Percentiles rank a stretch among this genome's conserved stretches.
Conservation (phyloP, 1,284 basidiomycete species). For the Vanrija humicola region DNA sequence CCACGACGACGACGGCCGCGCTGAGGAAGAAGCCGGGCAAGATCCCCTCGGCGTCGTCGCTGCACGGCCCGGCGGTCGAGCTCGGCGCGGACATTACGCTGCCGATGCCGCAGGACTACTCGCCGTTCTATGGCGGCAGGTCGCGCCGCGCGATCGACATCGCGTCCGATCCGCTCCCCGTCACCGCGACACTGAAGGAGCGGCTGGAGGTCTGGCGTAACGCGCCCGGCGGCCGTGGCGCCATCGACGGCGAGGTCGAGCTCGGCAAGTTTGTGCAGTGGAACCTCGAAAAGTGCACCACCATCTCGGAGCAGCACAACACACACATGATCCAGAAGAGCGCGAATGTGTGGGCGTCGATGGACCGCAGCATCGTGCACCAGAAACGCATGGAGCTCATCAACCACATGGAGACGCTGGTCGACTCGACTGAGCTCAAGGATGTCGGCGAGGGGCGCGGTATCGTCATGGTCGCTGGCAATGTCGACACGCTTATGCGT, state of each 20-base stretch:
- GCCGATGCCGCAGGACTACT: conserved; percentile 1
- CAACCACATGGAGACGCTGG: conserved; percentile 34
- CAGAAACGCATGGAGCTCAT: conserved; percentile 44
- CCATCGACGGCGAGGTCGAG: conserved; percentile 41
- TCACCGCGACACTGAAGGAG: conserved; percentile 43
- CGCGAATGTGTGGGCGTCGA: conserved; percentile 42
- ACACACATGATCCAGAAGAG: conserved; percentile 45
- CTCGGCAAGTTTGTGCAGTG: conserved; percentile 44
- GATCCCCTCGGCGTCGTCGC: background rate
- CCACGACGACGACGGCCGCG: no score
- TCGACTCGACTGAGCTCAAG: conserved; percentile 16
- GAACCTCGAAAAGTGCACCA: conserved; percentile 46
- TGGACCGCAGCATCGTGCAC: conserved; percentile 41
- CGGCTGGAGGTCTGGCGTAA: conserved; percentile 48
- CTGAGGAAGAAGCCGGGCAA: no score
- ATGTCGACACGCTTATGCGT: conserved; percentile 51
- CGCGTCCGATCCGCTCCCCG: conserved; percentile 44
- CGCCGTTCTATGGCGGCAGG: conserved; percentile 14
- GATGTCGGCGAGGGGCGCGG: conserved; percentile 43
- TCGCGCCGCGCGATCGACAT: conserved; percentile 37
- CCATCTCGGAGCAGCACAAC: conserved; percentile 44
- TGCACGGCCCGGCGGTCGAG: background rate
- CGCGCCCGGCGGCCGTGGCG: conserved; percentile 47
- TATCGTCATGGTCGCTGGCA: conserved; percentile 53
- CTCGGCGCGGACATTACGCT: background rate